phyloP scores from a whole-genome alignment of 768 basidiomycete species.

The Leccinum incarnatum region DNA sequence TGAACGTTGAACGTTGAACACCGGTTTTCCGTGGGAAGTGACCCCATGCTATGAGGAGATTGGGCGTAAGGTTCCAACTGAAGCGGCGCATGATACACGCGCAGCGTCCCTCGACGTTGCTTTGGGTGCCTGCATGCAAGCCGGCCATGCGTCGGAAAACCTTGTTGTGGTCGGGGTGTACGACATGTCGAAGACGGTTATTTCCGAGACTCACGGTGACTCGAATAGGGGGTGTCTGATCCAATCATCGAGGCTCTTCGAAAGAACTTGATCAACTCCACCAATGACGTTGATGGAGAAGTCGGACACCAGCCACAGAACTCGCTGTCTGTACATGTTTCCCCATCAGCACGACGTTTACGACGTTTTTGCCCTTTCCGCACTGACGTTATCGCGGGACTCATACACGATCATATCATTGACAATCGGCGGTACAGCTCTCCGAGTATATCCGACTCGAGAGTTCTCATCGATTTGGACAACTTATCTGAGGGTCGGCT shows the following conservation, averaged over 20 bases:
- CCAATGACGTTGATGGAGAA: background rate
- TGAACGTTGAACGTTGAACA: slow-evolving; percentile 10
- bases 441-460: background rate
- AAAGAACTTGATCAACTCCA: background rate
- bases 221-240: slow-evolving; percentile 33
- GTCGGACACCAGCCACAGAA: background rate
- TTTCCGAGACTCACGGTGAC: slow-evolving; percentile 32
- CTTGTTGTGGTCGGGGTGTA: slow-evolving; percentile 21
- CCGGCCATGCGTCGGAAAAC: slow-evolving; percentile 43
- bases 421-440: background rate
- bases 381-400: background rate
- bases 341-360: slow-evolving; percentile 33
- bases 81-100: slow-evolving; percentile 42
- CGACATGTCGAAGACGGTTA: slow-evolving; percentile 2
- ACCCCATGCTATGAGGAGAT: background rate
- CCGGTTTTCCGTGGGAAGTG: slow-evolving; percentile 42
- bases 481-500: background rate
- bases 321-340: slow-evolving; percentile 35
- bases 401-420: background rate
- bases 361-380: background rate
- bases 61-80: slow-evolving; percentile 57
- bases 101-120: slow-evolving; percentile 13
- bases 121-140: slow-evolving; percentile 35
- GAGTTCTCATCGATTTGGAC: background rate
- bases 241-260: slow-evolving; percentile 33